These are phyloP conservation scores for Coniferiporia weirii DNA, from an alignment of 1,284 basidiomycete genomes.

Conservation along the genomic window DNA sequence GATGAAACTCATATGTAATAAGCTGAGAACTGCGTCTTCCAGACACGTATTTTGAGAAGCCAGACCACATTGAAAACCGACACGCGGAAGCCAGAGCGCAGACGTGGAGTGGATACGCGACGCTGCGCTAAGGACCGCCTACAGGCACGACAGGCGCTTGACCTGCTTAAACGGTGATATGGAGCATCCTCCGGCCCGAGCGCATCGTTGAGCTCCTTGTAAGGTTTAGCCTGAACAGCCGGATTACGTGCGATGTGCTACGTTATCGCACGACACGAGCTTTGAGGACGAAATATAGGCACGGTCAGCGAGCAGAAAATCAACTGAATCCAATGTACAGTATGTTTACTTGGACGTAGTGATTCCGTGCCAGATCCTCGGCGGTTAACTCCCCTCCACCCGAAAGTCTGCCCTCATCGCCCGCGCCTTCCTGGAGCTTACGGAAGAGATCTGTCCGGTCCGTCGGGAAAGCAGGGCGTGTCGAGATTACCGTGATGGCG, in stretches of 20 bases:
- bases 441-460: conserved; percentile 11
- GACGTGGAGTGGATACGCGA: conserved; percentile 39
- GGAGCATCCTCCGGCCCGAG: conserved; percentile 40
- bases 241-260: conserved; percentile 74
- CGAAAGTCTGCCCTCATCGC: conserved; percentile 27
- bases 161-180: too few species aligned
- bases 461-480: conserved; percentile 14
- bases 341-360: conserved; percentile 40
- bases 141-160: too few species aligned
- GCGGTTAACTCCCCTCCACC: conserved; percentile 40
- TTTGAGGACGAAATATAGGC: conserved; percentile 24
- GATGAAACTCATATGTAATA: conserved; percentile 61
- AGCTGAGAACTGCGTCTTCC: conserved; percentile 66
- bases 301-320: background rate
- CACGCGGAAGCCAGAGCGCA: too few species aligned
- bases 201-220: conserved; percentile 75
- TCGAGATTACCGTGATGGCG: conserved; percentile 53
- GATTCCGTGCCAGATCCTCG: conserved; percentile 43
- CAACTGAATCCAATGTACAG: conserved; percentile 26
- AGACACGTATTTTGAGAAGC: conserved; percentile 56
- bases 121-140: conserved; percentile 27
- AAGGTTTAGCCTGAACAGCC: conserved; percentile 46
- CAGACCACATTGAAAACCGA: conserved; percentile 39
- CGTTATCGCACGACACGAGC: conserved; percentile 81
- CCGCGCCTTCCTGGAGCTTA: conserved; percentile 32